A percentile compares a stretch with the other conserved stretches of the same genome.
Conservation (phyloP, 768 basidiomycete species). For the Podaxis carcinomalis region DNA sequence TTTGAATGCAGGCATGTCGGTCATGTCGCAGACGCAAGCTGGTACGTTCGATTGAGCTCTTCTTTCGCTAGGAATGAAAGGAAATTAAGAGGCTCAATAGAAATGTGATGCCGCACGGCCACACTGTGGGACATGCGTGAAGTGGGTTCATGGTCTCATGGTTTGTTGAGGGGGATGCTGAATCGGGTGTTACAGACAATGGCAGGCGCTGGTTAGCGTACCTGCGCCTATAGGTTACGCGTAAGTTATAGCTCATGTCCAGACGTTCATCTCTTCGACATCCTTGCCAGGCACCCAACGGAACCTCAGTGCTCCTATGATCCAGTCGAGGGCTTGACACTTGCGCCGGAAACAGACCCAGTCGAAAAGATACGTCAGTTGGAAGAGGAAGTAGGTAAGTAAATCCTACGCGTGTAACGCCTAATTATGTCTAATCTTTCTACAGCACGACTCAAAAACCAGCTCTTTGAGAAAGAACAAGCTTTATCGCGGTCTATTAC, state of each 20-base stretch:
- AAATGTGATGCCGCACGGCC: constrained; percentile 89
- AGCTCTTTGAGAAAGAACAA: constrained; percentile 50
- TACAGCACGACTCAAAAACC: constrained; percentile 59
- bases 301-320: constrained; percentile 86
- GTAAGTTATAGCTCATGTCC: constrained; percentile 31
- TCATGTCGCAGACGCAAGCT: constrained; percentile 83
- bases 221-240: constrained; percentile 83
- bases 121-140: constrained; percentile 81
- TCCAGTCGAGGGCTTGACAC: constrained; percentile 75
- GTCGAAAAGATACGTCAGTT: constrained; percentile 71
- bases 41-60: constrained; percentile 38
- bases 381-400: constrained; percentile 71
- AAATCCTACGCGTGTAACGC: neutral
- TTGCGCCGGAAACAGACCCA: constrained; percentile 78
- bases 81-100: constrained; percentile 31
- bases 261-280: constrained; percentile 9
- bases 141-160: constrained; percentile 42
- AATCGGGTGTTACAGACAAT: constrained; percentile 46
- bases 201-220: constrained; percentile 78
- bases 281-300: constrained; percentile 60
- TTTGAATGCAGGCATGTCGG: constrained; percentile 59
- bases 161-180: neutral
- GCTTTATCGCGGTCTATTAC: constrained; percentile 34
- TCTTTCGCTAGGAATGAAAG: neutral
- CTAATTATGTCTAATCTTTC: constrained; percentile 10